phyloP scores from a whole-genome alignment of 331 rosid species.

The Dryas integrifolia region DNA sequence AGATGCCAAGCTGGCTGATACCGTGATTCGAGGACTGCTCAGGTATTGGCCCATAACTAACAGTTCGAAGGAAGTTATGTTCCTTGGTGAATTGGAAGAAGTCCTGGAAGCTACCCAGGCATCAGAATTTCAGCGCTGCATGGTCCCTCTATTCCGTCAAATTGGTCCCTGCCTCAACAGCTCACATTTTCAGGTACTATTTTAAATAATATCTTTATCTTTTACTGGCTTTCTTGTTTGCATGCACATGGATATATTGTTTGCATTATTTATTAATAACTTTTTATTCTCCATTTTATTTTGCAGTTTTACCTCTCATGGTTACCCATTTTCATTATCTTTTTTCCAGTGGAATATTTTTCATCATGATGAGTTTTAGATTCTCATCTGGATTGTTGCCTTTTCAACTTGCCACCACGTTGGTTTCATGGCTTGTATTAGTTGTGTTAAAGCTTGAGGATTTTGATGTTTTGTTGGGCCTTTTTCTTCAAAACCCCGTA shows the following conservation, averaged over 20 bases:
- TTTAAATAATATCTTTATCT: neutral
- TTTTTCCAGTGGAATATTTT: neutral
- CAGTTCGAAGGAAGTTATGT: constrained; percentile 84
- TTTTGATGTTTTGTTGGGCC: constrained; percentile 6
- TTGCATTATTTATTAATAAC: neutral
- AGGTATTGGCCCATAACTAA: constrained; percentile 81
- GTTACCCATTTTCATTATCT: neutral
- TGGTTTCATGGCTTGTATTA: neutral
- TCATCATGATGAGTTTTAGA: neutral
- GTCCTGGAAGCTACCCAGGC: constrained; percentile 68
- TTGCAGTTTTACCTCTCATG: neutral
- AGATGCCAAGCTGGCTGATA: constrained; percentile 78
- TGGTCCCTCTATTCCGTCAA: constrained; percentile 70
- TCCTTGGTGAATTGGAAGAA: constrained; percentile 78
- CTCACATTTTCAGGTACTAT: constrained; percentile 72
- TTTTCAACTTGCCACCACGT: neutral
- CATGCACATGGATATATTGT: neutral
- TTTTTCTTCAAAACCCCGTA: neutral
- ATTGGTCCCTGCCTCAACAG: constrained; percentile 65
- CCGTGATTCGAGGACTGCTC: constrained; percentile 65
- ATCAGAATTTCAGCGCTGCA: constrained; percentile 71
- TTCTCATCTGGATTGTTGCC: neutral
- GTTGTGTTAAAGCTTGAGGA: constrained; percentile 2
- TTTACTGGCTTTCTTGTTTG: neutral
- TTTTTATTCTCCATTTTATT: neutral